These are phyloP conservation scores for Allium sativum DNA, from an alignment of 106 monocot genomes.

Conservation along the genomic window DNA sequence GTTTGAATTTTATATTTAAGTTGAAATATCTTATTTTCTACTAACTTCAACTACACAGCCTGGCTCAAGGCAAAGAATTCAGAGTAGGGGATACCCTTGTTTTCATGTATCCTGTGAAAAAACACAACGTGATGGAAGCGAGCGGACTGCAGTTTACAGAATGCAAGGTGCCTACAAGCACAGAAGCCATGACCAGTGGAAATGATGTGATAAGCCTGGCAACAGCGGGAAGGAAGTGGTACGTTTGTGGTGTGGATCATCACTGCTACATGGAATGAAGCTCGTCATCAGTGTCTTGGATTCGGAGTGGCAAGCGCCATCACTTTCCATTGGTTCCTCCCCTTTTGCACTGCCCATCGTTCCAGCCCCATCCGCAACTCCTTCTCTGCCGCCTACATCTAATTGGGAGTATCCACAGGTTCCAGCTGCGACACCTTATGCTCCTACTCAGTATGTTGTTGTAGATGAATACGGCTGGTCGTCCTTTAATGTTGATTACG, in stretches of 20 bases:
- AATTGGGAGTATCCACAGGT: no score
- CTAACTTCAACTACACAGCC: no score
- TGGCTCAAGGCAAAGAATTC: no score
- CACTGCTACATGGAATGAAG: constrained; percentile 2
- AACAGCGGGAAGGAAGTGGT: constrained; percentile 6
- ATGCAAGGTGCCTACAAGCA: neutral
- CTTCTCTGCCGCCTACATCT: no score
- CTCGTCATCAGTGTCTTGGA: neutral
- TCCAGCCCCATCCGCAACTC: no score
- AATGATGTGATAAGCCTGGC: constrained; percentile 1
- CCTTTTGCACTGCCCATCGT: no score
- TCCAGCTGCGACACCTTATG: no score
- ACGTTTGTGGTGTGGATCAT: neutral
- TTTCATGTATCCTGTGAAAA: neutral
- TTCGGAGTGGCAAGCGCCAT: no score
- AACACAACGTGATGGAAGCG: constrained; percentile 1
- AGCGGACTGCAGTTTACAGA: neutral
- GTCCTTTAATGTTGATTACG: neutral
- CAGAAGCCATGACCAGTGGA: neutral
- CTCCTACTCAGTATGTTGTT: neutral
- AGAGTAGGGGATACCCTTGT: constrained; percentile 7
- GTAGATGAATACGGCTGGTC: constrained; percentile 8
- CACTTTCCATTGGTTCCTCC: no score
- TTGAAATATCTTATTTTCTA: no score
- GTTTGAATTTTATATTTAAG: no score